Evolutionary conservation across 2,329 filamentous ascomycete genomes (phyloP), one percentile per base, ranked within the genome.

Genomic region (Diplocarpon mali): DNA sequence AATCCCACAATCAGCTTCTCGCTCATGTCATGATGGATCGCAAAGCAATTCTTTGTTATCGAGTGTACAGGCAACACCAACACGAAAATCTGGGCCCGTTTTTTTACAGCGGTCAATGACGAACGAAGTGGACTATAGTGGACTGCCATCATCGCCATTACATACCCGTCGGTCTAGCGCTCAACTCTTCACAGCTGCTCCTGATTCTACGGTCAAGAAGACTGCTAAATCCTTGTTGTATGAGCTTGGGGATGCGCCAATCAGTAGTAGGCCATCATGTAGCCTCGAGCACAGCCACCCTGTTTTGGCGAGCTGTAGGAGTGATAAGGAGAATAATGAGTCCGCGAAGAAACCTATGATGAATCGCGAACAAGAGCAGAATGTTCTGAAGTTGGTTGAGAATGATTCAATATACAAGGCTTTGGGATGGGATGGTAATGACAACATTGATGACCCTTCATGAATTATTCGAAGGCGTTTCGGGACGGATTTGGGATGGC

Each of bases 361-460:
- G 14, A 17, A 14, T 32, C 13, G n/a, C 13, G 28, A 24, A 16
- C 16, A 38, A 36, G 27, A 15, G 14, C 27, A 29, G 35, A 36
- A 29, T 31, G 14, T 15, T 17, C 7, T 10, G 37, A 38, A 35
- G 35, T 12, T 16, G 40, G 37, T 28, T 32, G 50, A 49, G 30
- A 55, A 56, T 28, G 45, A 56, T 10, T 60, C 55, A 31, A 62
- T 65, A 30, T 65, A 65, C 48, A 56, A 61, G 43, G 44, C 50
- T 7, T 52, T 65, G 24, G 63, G 63, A 40, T 65, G 63, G 63
- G 59, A 63, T 53, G 60, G 9, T 42, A 60, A 60, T 44, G 42
- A 24, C 42, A 60, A 62, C 39, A 44, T 56, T 52, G 55, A 60
- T 52, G 59, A 57, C 38, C 45, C 59, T 36, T 47, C 49, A 53